A percentile compares a stretch with the other conserved stretches of the same genome.
Conservation (phyloP, 257 asterid genomes). For the Salvia rosmarinus region DNA sequence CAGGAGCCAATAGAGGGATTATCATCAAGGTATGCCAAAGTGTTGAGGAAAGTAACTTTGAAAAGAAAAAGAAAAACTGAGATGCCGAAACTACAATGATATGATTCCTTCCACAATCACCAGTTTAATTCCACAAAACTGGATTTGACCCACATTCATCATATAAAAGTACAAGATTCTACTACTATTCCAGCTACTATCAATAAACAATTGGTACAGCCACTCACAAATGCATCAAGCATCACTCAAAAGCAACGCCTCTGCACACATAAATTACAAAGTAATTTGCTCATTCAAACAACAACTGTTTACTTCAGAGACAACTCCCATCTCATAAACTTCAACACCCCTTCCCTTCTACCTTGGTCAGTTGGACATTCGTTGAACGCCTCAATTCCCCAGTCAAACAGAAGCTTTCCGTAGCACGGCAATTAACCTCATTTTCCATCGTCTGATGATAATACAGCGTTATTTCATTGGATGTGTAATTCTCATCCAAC, state of each 20-base stretch:
- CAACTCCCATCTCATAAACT: neutral
- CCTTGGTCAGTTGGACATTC: neutral
- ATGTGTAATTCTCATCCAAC: neutral
- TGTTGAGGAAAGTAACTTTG: no score
- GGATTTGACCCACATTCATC: no score
- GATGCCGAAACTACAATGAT: no score
- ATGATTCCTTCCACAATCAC: no score
- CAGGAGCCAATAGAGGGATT: no score
- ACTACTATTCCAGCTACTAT: neutral
- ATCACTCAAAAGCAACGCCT: neutral
- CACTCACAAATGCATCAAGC: conserved; percentile 8
- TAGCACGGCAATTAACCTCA: neutral
- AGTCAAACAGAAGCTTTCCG: neutral
- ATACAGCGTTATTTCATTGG: neutral
- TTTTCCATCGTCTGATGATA: neutral
- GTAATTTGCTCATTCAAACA: neutral
- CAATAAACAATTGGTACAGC: neutral
- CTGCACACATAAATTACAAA: neutral
- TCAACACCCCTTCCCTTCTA: neutral
- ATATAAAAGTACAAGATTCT: neutral
- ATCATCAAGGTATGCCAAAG: no score
- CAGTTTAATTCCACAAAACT: neutral
- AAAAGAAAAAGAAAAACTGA: no score
- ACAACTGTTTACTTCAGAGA: neutral
- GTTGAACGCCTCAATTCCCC: neutral